Conservation (phyloP, 495 filamentous ascomycete species). For the Copromyces sp. region DNA sequence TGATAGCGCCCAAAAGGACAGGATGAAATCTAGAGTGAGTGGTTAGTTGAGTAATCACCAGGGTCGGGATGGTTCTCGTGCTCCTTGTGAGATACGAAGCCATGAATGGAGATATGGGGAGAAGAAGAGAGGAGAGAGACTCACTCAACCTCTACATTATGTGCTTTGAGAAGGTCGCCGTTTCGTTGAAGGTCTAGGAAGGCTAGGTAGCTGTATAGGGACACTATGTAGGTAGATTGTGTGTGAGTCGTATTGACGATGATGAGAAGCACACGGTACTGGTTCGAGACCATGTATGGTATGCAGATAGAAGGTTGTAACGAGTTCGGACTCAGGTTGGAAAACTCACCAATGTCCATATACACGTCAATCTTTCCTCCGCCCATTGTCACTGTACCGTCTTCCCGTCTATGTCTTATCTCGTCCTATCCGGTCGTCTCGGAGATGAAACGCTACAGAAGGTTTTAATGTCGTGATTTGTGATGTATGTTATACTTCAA, state of each 20-base stretch:
- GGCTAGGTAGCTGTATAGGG: slow-evolving; percentile 58
- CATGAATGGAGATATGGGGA: neutral
- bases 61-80: neutral
- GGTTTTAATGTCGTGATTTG: neutral
- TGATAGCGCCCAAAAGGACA: slow-evolving; percentile 65
- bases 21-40: slow-evolving; percentile 48
- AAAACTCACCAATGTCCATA: slow-evolving; percentile 23
- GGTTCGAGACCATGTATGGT: neutral
- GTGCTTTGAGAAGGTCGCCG: slow-evolving; percentile 36
- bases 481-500: neutral
- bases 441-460: neutral
- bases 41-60: neutral
- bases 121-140: slow-evolving; percentile 5
- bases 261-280: neutral
- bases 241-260: slow-evolving; percentile 2
- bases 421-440: neutral
- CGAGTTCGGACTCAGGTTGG: neutral
- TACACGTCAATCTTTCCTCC: slow-evolving; percentile 51
- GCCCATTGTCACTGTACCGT: slow-evolving; percentile 28
- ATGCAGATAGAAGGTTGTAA: neutral
- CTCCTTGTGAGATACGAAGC: neutral
- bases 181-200: slow-evolving; percentile 50
- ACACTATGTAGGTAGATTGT: slow-evolving; percentile 35
- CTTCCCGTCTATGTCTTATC: neutral
- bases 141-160: slow-evolving; percentile 55